Percentiles rank a stretch among this genome's conserved stretches.
Conservation (phyloP, 768 basidiomycete species). For the Pulveroboletus ravenelii region DNA sequence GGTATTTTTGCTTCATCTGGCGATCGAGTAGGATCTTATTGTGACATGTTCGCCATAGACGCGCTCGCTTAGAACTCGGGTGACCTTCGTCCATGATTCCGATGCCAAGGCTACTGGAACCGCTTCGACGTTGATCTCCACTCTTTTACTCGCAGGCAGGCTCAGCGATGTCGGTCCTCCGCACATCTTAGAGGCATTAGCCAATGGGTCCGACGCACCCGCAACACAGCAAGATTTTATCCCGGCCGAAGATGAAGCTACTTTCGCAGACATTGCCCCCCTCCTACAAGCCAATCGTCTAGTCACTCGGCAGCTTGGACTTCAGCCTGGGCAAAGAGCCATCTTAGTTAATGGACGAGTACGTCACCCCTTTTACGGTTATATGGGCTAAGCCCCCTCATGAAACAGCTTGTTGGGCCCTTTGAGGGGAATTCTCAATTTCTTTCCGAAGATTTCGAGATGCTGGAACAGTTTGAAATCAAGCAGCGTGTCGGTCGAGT, state of each 20-base stretch:
- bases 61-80: slow-evolving; percentile 44
- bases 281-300: slow-evolving; percentile 45
- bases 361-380: slow-evolving; percentile 24
- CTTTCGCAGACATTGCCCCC: slow-evolving; percentile 22
- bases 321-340: slow-evolving; percentile 57
- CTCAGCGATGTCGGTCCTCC: slow-evolving; percentile 30
- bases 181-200: slow-evolving; percentile 15
- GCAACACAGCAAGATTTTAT: slow-evolving; percentile 39
- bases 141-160: slow-evolving; percentile 40
- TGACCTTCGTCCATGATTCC: slow-evolving; percentile 80
- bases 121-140: slow-evolving; percentile 45
- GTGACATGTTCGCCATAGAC: slow-evolving; percentile 31
- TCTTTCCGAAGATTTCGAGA: slow-evolving; percentile 62
- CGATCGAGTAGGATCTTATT: not conserved
- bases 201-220: slow-evolving; percentile 1
- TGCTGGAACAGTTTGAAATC: slow-evolving; percentile 71
- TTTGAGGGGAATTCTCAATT: slow-evolving; percentile 53
- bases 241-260: slow-evolving; percentile 23
- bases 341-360: slow-evolving; percentile 84
- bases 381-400: not conserved
- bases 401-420: slow-evolving; percentile 69
- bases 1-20: slow-evolving; percentile 37
- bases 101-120: slow-evolving; percentile 10
- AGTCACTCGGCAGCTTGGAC: slow-evolving; percentile 50
- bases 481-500: slow-evolving; percentile 67